Evolutionary conservation across 345 rosid species (phyloP).

Genomic region (Iberis pinnata): DNA sequence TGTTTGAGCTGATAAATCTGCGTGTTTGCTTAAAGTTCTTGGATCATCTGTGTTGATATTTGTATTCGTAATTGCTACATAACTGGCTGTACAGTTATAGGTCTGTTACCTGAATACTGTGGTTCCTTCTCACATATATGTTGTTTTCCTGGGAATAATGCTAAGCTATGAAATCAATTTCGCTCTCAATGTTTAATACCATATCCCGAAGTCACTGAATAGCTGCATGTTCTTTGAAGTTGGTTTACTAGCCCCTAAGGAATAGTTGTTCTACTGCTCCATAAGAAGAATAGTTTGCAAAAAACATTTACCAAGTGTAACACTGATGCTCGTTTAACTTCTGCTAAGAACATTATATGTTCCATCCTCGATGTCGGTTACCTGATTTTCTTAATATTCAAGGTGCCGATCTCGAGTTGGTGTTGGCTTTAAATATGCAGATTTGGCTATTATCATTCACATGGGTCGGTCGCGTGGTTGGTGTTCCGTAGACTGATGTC

Average conservation of each 20-base stretch:
- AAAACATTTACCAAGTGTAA: conserved; percentile 22
- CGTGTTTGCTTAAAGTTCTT: not conserved
- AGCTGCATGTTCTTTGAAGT: conserved; percentile 20
- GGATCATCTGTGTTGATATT: conserved; percentile 1
- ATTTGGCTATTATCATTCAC: conserved; percentile 66
- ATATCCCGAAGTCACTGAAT: not conserved
- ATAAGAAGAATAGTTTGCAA: conserved; percentile 26
- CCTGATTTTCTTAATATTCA: conserved; percentile 69
- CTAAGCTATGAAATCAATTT: not conserved
- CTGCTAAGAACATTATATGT: conserved; percentile 42
- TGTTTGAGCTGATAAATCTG: conserved; percentile 3
- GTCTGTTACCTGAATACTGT: not conserved
- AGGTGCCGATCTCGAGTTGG: conserved; percentile 84
- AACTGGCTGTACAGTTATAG: not conserved
- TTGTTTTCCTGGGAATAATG: not conserved
- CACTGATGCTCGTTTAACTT: conserved; percentile 36
- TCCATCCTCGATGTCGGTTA: conserved; percentile 67
- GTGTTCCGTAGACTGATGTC: conserved; percentile 80
- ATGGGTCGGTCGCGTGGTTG: conserved; percentile 86
- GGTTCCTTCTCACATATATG: not conserved
- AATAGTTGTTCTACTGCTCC: conserved; percentile 17
- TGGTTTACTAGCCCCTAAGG: not conserved
- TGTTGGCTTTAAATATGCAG: conserved; percentile 95
- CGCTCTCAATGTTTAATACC: not conserved
- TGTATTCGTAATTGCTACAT: not conserved